Evolutionary conservation across 1,284 basidiomycete genomes (phyloP), one percentile per base, ranked within the genome.

Genomic region (Cutaneotrichosporon spelunceum): DNA sequence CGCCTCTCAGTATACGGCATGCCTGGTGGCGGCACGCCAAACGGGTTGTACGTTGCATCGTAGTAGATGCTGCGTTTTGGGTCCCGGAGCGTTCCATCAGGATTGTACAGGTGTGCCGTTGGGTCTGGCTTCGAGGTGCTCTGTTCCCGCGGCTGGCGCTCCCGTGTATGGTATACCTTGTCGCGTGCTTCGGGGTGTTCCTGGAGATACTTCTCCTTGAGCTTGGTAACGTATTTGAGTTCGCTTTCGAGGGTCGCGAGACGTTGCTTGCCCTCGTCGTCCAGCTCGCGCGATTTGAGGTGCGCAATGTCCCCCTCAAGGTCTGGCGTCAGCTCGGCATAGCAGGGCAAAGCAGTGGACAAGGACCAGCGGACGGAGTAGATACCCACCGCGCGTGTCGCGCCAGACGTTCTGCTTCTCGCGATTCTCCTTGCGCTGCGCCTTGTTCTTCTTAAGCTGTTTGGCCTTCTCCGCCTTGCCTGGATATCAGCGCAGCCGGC

Each of bases 401-500:
- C 90, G 91, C 82, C 93, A 94, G 26, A 93, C 88, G 29, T 90
- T 82, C 21, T 88, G 83, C 72, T 90, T 88, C 71, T 93, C 91
- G 68, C 90, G 85, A 23, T 84, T 79, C 79, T 93, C 90, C 55
- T 85, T 80, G 62, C 92, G 83, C 59, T 84, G 86, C 74, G 87
- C 81, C 81, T 93, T 93, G 82, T 94, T 93, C 91, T 93, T 93
- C 81, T 92, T 93, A 36, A 93, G 81, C 76, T 95, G 91, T 76
- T 90, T 93, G 78, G 90, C 91, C 64, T 89, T 83, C 72, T 88
- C 87, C 8, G 88, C 86, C 80, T 95, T 95, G 65, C 90, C 90
- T 92, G 53, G n/a, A 16, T 19, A 56, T 63, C 19, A 57, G 59
- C 45, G 45, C 2, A 0, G 7, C 1, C 16, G 2, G 1, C 3